phyloP scores from a whole-genome alignment of 768 basidiomycete genomes.

The Fistulinella prunicolor region DNA sequence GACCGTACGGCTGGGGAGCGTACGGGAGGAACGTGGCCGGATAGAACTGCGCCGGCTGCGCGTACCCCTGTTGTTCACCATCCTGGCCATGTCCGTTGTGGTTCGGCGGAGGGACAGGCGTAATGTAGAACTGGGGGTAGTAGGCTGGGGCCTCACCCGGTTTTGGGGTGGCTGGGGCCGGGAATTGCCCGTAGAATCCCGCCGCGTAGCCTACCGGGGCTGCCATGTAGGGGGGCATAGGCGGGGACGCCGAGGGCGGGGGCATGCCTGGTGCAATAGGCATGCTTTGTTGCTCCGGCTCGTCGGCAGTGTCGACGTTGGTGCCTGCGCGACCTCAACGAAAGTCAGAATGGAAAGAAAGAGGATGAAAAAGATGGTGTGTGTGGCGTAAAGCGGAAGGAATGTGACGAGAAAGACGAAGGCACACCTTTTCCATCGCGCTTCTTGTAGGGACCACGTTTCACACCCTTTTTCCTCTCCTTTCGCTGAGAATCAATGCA shows the following conservation, averaged over 20 bases:
- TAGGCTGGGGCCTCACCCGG: constrained; percentile 51
- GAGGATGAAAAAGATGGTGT: not conserved
- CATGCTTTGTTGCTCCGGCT: constrained; percentile 41
- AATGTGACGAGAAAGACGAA: constrained; percentile 29
- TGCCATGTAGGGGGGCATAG: constrained; percentile 49
- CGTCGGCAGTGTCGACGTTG: constrained; percentile 46
- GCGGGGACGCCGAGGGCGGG: constrained; percentile 45
- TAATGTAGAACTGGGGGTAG: constrained; percentile 48
- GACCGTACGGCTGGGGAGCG: constrained; percentile 46
- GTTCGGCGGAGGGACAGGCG: constrained; percentile 43
- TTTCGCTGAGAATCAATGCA: constrained; percentile 91
- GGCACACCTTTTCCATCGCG: constrained; percentile 84
- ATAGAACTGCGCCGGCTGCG: constrained; percentile 44
- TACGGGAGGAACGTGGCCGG: constrained; percentile 47
- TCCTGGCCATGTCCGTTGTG: constrained; percentile 40
- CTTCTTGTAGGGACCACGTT: constrained; percentile 92
- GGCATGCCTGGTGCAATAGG: constrained; percentile 42
- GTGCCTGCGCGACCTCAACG: constrained; percentile 57
- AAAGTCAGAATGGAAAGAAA: constrained; percentile 40
- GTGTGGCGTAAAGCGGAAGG: constrained; percentile 18
- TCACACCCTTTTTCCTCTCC: constrained; percentile 86
- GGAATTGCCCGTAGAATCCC: constrained; percentile 55
- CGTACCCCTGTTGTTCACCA: constrained; percentile 39
- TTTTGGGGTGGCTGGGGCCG: constrained; percentile 46
- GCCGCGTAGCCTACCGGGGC: constrained; percentile 51